Evolutionary conservation across 176 grass and related monocot species (phyloP).

Genomic region (Triticum aestivum): DNA sequence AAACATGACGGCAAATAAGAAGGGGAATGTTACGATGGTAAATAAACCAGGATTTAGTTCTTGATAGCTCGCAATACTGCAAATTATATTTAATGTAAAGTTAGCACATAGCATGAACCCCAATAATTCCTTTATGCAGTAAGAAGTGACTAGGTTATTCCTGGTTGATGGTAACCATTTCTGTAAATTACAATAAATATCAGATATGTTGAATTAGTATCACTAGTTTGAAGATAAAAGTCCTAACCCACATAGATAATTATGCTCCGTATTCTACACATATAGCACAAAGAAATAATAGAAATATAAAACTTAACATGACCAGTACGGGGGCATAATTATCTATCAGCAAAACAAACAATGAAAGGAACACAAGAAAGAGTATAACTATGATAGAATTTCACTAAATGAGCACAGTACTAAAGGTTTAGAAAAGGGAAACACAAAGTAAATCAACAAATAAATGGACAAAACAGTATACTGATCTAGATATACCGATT

Average conservation of each 20-base stretch:
- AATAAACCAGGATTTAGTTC: slow-evolving; percentile 93
- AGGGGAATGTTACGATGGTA: slow-evolving; percentile 93
- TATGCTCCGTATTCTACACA: not conserved
- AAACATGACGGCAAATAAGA: slow-evolving; percentile 98
- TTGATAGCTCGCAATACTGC: slow-evolving; percentile 84
- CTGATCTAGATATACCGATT: too few species aligned
- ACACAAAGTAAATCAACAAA: not conserved
- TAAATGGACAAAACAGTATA: not conserved
- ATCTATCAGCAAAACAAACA: not conserved
- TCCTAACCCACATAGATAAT: not conserved
- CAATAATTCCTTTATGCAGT: not conserved
- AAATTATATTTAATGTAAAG: slow-evolving; percentile 16
- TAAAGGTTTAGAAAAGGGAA: not conserved
- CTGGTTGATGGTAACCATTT: not conserved
- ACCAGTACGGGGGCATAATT: not conserved
- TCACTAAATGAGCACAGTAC: not conserved
- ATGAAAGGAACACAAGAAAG: not conserved
- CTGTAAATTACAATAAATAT: not conserved
- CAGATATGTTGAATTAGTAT: not conserved
- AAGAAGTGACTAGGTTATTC: not conserved
- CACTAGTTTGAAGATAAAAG: not conserved
- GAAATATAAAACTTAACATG: not conserved
- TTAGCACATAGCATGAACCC: not conserved
- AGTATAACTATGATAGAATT: not conserved
- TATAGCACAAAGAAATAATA: not conserved